These are phyloP conservation scores for Zygoascus flipseniorum DNA, from an alignment of 805 yeast species.

Conservation along the genomic window DNA sequence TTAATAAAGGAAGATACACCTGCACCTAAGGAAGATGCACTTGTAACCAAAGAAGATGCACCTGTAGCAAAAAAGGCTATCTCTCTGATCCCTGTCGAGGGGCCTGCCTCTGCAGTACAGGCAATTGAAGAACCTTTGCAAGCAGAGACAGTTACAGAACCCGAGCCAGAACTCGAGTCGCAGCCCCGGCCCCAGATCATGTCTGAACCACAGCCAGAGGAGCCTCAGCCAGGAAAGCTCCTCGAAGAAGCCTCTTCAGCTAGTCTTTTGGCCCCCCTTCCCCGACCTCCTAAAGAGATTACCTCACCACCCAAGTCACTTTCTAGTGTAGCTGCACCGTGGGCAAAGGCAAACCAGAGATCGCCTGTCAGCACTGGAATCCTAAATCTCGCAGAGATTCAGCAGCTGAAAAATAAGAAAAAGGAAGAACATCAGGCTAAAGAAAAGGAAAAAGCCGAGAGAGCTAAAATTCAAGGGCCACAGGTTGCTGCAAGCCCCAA, in stretches of 20 bases:
- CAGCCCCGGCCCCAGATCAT: neutral
- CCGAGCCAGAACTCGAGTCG: neutral
- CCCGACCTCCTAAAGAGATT: neutral
- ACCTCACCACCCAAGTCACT: neutral
- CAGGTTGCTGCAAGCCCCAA: neutral
- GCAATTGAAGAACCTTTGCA: neutral
- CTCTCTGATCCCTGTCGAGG: neutral
- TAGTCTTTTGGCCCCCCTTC: neutral
- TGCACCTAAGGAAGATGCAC: neutral
- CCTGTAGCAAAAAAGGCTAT: neutral
- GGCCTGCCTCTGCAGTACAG: neutral
- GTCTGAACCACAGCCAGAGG: neutral
- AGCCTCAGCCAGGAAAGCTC: neutral
- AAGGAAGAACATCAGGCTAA: conserved; percentile 2
- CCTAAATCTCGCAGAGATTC: neutral
- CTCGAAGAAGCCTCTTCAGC: neutral
- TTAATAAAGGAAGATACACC: neutral
- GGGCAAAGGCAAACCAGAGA: neutral
- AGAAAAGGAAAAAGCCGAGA: neutral
- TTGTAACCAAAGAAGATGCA: neutral
- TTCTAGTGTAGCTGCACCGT: conserved; percentile 1
- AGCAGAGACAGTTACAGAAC: neutral
- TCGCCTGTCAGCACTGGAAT: neutral
- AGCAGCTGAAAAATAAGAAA: conserved; percentile 1
- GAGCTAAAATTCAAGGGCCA: neutral